Conservation (phyloP, 2,329 filamentous ascomycete species). For the Seiridium unicorne region DNA sequence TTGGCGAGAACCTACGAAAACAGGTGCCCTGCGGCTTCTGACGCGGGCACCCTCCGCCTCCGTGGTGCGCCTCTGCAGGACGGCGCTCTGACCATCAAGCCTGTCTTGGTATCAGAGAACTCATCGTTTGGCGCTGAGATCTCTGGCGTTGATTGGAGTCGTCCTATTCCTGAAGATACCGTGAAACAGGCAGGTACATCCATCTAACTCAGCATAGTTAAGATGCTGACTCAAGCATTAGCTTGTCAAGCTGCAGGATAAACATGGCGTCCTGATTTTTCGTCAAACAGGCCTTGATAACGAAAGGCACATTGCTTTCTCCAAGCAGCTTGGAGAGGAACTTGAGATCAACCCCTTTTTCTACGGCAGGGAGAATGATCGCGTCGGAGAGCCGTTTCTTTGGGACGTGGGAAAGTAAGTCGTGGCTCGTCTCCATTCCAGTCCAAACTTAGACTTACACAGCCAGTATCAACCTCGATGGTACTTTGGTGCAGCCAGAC, state of each 20-base stretch:
- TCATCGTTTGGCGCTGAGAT: conserved; percentile 3
- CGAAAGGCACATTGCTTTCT: conserved; percentile 20
- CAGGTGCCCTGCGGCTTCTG: background rate
- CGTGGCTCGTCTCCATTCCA: background rate
- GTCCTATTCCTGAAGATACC: background rate
- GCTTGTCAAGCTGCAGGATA: conserved; percentile 22
- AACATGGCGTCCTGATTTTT: conserved; percentile 21
- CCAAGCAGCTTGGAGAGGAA: conserved; percentile 18
- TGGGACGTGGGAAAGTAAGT: conserved; percentile 21
- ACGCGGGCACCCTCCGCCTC: background rate
- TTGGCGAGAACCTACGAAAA: conserved; percentile 4
- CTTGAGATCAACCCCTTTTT: conserved; percentile 24
- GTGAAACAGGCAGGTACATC: background rate
- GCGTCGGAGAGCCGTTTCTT: conserved; percentile 19
- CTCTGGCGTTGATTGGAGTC: conserved; percentile 3
- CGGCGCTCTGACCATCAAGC: background rate
- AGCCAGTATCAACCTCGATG: conserved; percentile 1
- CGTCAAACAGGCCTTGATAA: conserved; percentile 20
- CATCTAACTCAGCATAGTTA: background rate
- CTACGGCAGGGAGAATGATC: conserved; percentile 19
- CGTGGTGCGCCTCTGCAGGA: background rate
- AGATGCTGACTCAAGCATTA: background rate
- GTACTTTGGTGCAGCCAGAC: conserved; percentile 16
- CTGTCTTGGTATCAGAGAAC: background rate
- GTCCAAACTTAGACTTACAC: background rate